Percentiles rank a stretch among this genome's conserved stretches.
phyloP scores from a whole-genome alignment of 129 eudicot genomes.

The Tagetes erecta region DNA sequence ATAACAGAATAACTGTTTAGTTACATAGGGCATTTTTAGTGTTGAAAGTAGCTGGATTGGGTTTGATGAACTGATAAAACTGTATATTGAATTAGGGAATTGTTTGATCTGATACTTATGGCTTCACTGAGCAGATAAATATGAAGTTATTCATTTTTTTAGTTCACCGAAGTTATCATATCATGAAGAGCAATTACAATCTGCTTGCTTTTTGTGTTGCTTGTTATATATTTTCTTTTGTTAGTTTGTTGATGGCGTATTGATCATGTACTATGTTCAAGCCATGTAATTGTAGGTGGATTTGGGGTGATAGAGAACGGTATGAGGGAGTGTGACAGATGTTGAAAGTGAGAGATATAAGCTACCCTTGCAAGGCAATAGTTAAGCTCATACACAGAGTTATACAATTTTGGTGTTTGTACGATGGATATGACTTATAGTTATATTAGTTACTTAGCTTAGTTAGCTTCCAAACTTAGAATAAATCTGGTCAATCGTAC shows the following conservation, averaged over 20 bases:
- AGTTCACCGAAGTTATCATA: neutral
- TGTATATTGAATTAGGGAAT: neutral
- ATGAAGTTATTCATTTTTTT: neutral
- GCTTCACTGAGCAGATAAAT: neutral
- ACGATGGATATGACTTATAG: neutral
- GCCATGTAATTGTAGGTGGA: conserved; percentile 1
- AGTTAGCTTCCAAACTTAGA: neutral
- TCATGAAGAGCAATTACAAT: neutral
- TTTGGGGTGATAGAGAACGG: conserved; percentile 3
- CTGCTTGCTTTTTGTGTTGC: neutral
- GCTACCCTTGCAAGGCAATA: neutral
- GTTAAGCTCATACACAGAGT: neutral
- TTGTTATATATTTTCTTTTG: neutral
- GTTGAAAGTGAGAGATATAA: neutral
- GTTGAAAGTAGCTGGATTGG: neutral
- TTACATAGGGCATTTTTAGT: neutral
- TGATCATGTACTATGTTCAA: neutral
- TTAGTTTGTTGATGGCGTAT: conserved; percentile 2
- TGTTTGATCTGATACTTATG: neutral
- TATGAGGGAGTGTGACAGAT: neutral
- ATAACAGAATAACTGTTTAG: neutral
- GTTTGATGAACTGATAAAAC: conserved; percentile 8
- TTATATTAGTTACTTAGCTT: neutral
- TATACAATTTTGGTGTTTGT: neutral
- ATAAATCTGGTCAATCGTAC: conserved; percentile 9